phyloP scores from a whole-genome alignment of 2,329 filamentous ascomycete species.

The Pyrenochaeta sp. region DNA sequence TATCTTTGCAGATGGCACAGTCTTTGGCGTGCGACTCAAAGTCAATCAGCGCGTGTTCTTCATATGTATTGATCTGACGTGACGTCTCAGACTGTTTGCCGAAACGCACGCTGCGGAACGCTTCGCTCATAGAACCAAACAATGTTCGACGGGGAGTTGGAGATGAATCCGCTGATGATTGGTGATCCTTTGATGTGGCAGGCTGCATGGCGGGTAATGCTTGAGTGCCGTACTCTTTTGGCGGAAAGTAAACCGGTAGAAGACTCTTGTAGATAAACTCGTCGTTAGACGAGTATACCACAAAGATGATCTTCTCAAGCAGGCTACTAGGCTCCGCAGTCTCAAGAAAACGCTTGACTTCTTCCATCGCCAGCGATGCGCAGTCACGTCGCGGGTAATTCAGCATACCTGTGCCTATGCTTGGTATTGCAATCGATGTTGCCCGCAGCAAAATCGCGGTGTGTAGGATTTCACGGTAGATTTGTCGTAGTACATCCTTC shows the following conservation, averaged over 20 bases:
- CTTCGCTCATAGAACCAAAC: conserved; percentile 31
- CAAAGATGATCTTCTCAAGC: conserved; percentile 43
- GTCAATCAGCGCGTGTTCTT: conserved; percentile 28
- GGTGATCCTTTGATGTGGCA: neutral
- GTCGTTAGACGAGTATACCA: conserved; percentile 39
- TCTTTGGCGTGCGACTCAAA: conserved; percentile 40
- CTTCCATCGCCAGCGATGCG: conserved; percentile 43
- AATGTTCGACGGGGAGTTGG: conserved; percentile 24
- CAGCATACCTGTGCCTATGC: conserved; percentile 43
- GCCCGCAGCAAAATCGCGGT: conserved; percentile 34
- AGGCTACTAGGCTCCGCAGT: conserved; percentile 22
- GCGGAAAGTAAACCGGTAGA: conserved; percentile 44
- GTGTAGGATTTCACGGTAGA: conserved; percentile 40
- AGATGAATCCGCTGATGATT: neutral
- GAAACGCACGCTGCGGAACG: conserved; percentile 31
- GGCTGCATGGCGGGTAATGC: conserved; percentile 10
- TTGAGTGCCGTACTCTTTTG: conserved; percentile 22
- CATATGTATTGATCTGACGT: conserved; percentile 23
- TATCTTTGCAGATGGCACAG: conserved; percentile 32
- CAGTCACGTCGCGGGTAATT: conserved; percentile 39
- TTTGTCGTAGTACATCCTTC: conserved; percentile 35
- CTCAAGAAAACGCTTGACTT: conserved; percentile 44
- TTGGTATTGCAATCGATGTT: conserved; percentile 43
- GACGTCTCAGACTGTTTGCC: conserved; percentile 26
- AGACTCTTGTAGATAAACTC: conserved; percentile 44